Evolutionary conservation across 345 rosid species (phyloP), one percentile per base, ranked within the genome.

Genomic region (Heritiera fomes): DNA sequence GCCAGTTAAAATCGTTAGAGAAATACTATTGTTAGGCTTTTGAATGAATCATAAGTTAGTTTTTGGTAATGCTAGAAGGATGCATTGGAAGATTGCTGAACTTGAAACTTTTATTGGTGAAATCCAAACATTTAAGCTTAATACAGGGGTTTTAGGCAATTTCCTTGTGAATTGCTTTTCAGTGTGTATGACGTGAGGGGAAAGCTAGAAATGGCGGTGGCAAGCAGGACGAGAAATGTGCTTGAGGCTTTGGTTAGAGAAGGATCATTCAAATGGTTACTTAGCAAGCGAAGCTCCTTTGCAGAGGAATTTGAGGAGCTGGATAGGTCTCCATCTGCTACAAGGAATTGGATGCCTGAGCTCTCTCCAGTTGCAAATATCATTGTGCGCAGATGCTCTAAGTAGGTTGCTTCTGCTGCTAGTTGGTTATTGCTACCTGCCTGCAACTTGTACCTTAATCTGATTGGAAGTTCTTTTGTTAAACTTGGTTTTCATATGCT

Each of bases 261-360:
- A 47, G 91, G 95, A 56, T 92, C 99, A 58, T 92, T 96, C 82
- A 89, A 89, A 83, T 94, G 98, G 98, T 78, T 96, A 80, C 88
- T 96, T 59, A 84, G 94, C 56, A 92, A 81, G 79, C 82, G 88
- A 79, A 87, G 83, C 81, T 80, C 90, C 23, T 91, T 92, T 28
- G 89, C 86, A 46, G 93, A 96, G 72, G 99, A 94, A 47, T 87
- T 94, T 46, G 95, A 94, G 86, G 97, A 94, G 75, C 83, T 92
- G 94, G 95, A 88, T 62, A 89, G 77, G 52, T 94, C 98, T 52
- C 97, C 97, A 30, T 89, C 93, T 50, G 88, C 91, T 41, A 75
- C 75, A 59, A 81, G 77, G 63, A 94, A 91, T 82, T 96, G 98
- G 97, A 94, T 96, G 56, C 80, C 85, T 10, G 98, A 91, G 88